Conservation (phyloP, 441 rosid species). For the Pelargonium myrrhifolium region DNA sequence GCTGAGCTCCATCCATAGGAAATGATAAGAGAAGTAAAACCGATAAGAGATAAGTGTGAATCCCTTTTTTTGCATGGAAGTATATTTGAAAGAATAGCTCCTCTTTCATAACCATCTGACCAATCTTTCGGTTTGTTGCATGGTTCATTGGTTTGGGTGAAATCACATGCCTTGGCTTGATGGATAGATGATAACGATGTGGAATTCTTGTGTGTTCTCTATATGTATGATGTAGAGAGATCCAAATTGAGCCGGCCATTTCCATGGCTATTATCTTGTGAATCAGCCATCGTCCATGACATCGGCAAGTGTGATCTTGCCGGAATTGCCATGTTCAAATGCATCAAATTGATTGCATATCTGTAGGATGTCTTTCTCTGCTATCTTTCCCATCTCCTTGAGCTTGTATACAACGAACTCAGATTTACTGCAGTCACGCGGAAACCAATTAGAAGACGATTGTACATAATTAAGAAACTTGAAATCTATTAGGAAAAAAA, state of each 20-base stretch:
- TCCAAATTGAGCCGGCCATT: constrained; percentile 7
- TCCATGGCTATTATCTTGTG: background rate
- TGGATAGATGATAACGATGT: too few relatives aligned
- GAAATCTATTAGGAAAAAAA: background rate
- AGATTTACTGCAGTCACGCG: background rate
- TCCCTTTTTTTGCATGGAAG: background rate
- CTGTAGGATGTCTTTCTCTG: constrained; percentile 8
- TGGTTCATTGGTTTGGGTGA: background rate
- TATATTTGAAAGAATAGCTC: constrained; percentile 1
- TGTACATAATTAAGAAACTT: background rate
- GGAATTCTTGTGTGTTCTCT: too few relatives aligned
- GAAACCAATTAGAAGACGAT: background rate
- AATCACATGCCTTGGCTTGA: background rate
- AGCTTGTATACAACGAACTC: constrained; percentile 7
- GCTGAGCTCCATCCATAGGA: too few relatives aligned
- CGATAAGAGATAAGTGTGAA: background rate
- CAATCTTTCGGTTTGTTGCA: background rate
- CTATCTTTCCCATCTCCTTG: constrained; percentile 8
- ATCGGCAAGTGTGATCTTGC: background rate
- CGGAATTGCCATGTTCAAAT: constrained; percentile 5
- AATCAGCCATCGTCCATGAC: constrained; percentile 19
- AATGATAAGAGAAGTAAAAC: too few relatives aligned
- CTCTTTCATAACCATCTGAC: background rate
- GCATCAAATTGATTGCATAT: constrained; percentile 5
- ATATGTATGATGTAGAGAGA: constrained; percentile 13